Evolutionary conservation across 106 monocot species (phyloP).

Genomic region (Allium sativum): DNA sequence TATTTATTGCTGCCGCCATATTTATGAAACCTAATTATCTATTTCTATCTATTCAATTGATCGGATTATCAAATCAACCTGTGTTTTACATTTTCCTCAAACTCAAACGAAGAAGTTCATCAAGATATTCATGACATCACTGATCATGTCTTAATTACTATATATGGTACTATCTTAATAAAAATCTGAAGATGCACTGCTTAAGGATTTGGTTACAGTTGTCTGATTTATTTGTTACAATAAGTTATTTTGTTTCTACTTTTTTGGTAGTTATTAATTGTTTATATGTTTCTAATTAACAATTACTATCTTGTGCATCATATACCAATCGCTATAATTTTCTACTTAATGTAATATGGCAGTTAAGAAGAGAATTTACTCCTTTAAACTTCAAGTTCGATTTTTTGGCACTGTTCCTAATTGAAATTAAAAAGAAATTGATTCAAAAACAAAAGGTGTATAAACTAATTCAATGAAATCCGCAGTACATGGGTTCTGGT

Average conservation of each 20-base stretch:
- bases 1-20: neutral
- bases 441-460: neutral
- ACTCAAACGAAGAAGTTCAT: neutral
- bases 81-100: neutral
- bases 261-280: neutral
- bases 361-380: neutral
- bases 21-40: neutral
- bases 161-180: neutral
- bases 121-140: constrained; percentile 8
- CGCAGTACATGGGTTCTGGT: neutral
- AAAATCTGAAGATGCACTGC: neutral
- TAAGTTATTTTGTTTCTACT: neutral
- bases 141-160: neutral
- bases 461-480: neutral
- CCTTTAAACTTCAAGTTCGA: neutral
- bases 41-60: neutral
- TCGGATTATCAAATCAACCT: neutral
- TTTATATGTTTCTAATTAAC: neutral
- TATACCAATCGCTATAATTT: neutral
- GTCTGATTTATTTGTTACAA: no score
- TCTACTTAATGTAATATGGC: neutral
- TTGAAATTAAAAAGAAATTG: neutral
- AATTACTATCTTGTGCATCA: neutral
- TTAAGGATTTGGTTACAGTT: neutral
- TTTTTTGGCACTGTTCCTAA: neutral